Percentiles rank a stretch among this genome's conserved stretches.
Evolutionary conservation across 495 filamentous ascomycete genomes (phyloP).

Genomic region (Gamarada debralockiae): DNA sequence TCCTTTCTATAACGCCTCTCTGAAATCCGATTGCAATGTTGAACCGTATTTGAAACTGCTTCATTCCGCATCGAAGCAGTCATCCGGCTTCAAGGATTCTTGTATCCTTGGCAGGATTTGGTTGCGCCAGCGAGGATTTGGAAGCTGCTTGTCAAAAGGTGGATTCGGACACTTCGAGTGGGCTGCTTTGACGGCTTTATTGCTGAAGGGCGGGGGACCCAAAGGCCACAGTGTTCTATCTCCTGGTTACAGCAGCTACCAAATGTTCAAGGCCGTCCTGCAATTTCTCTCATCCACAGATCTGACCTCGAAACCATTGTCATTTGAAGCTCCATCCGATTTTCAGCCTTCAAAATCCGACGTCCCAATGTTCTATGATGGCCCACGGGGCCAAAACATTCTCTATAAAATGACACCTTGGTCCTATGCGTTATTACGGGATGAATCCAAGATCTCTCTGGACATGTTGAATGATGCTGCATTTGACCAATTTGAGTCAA

Average conservation of each 20-base stretch:
- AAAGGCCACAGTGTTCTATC: constrained; percentile 69
- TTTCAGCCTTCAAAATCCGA: constrained; percentile 29
- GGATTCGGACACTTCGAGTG: constrained; percentile 96
- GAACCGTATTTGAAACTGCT: constrained; percentile 69
- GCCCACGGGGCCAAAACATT: constrained; percentile 68
- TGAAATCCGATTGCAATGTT: constrained; percentile 73
- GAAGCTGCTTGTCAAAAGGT: constrained; percentile 59
- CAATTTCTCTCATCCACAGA: constrained; percentile 77
- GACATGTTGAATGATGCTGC: constrained; percentile 68
- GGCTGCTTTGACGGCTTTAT: constrained; percentile 69
- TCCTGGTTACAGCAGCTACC: constrained; percentile 79
- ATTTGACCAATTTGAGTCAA: constrained; percentile 74
- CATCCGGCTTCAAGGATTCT: constrained; percentile 71
- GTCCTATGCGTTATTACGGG: constrained; percentile 67
- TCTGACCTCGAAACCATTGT: constrained; percentile 57
- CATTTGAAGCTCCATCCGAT: constrained; percentile 40
- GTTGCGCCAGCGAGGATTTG: constrained; percentile 84
- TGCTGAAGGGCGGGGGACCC: constrained; percentile 70
- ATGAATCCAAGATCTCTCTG: constrained; percentile 68
- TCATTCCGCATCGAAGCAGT: constrained; percentile 59
- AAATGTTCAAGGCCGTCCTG: constrained; percentile 87
- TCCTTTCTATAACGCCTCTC: constrained; percentile 83
- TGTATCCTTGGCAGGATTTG: constrained; percentile 83
- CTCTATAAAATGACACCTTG: constrained; percentile 88
- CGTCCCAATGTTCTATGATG: constrained; percentile 59